Evolutionary conservation across 768 basidiomycete species (phyloP), one percentile per base, ranked within the genome.

Genomic region (Lentinula raphanica): DNA sequence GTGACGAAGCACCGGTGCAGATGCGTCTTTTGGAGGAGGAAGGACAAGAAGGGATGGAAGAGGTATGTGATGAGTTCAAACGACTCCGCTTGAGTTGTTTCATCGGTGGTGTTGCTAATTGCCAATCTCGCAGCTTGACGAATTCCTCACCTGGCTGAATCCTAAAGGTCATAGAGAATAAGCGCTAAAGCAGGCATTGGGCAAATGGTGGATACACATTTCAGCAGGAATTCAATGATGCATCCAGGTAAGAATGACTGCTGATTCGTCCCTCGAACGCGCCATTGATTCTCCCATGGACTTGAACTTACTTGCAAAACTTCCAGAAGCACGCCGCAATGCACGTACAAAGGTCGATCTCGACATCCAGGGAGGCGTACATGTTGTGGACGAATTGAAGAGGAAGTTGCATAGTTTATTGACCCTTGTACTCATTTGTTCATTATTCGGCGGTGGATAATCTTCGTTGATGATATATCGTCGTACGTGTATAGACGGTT

Each of bases 131-230:
- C 68, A 98, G 95, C 71, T 96, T 56, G 88, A 92, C 36, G 84
- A 87, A 57, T 90, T 91, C 66, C 70, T 92, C 28, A 79, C 85
- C 4, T 99, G 96, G 95, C 76, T 99, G 17, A 97, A 96, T 68
- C 79, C 86, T 31, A 95, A 94, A 74, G 96, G 97, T 3, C 83
- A 88, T 55, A 86, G 96, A 55, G 96, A 99, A 71, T 74, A 87
- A 40, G 86, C 86, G 29, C 77, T 95, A 44, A 91, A 88, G 73
- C 84, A 85, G 49, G 73, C 80, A 1, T 74, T 99, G 59, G 82
- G 80, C 15, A 93, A 91, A 68, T 92, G 91, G 87, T 90, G 88
- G 85, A 76, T 80, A 49, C 91, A 93, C 68, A 84, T 95, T 58
- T 81, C 83, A 13, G 85, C 85, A 15, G 94, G 94, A 12, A 81